Percentiles rank a stretch among this genome's conserved stretches.
phyloP scores from a whole-genome alignment of 2,329 filamentous ascomycete genomes.

The Cytospora piceicola region DNA sequence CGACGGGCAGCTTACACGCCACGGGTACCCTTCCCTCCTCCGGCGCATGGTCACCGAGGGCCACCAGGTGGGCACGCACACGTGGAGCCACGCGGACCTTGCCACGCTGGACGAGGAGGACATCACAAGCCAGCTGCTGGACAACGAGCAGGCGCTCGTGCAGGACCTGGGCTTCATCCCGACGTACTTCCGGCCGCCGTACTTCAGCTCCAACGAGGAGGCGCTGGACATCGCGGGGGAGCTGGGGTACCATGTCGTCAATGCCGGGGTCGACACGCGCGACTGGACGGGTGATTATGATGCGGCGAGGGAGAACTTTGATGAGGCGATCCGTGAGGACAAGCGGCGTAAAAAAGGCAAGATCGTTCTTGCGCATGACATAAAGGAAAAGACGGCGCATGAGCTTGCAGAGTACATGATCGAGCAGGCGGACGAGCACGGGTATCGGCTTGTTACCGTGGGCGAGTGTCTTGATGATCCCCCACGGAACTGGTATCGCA shows the following conservation, averaged over 20 bases:
- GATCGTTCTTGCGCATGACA: slow-evolving; percentile 47
- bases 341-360: not conserved
- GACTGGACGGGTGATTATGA: slow-evolving; percentile 29
- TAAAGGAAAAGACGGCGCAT: slow-evolving; percentile 51
- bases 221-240: slow-evolving; percentile 31
- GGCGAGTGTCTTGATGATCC: slow-evolving; percentile 60
- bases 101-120: slow-evolving; percentile 40
- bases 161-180: slow-evolving; percentile 50
- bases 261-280: slow-evolving; percentile 37
- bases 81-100: slow-evolving; percentile 51
- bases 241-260: slow-evolving; percentile 44
- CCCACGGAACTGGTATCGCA: slow-evolving; percentile 56
- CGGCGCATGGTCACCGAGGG: slow-evolving; percentile 48
- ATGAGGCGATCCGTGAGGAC: slow-evolving; percentile 11
- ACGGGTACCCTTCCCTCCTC: slow-evolving; percentile 38
- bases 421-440: slow-evolving; percentile 45
- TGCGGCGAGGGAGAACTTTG: slow-evolving; percentile 21
- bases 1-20: slow-evolving; percentile 24
- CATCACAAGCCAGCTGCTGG: slow-evolving; percentile 46
- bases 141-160: slow-evolving; percentile 50
- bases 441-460: slow-evolving; percentile 54
- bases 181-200: slow-evolving; percentile 36
- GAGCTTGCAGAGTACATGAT: slow-evolving; percentile 52
- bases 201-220: slow-evolving; percentile 16
- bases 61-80: slow-evolving; percentile 55